Conservation (phyloP, 2,329 filamentous ascomycete species). For the Ophiostoma triangulosporum region DNA sequence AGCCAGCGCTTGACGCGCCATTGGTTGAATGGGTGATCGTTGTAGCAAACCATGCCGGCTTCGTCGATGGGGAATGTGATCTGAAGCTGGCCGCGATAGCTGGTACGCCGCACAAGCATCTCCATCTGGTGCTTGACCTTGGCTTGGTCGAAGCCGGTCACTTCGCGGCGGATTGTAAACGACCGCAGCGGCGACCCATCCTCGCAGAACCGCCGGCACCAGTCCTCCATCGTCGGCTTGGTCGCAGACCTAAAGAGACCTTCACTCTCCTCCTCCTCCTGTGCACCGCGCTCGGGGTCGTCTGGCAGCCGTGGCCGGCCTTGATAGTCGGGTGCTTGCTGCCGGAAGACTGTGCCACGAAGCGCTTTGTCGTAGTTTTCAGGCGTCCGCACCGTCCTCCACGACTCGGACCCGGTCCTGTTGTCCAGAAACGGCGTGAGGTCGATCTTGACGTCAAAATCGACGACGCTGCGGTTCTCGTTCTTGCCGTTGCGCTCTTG, state of each 20-base stretch:
- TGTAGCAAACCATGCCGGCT: conserved; percentile 48
- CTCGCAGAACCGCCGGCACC: conserved; percentile 56
- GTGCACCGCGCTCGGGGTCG: conserved; percentile 5
- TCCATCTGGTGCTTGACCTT: conserved; percentile 38
- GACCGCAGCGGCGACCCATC: conserved; percentile 43
- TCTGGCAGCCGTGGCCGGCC: conserved; percentile 21
- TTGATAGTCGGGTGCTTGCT: conserved; percentile 23
- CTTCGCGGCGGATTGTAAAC: conserved; percentile 36
- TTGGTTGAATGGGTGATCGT: conserved; percentile 44
- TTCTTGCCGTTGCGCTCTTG: conserved; percentile 31
- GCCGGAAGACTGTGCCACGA: conserved; percentile 49
- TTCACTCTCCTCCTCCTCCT: neutral
- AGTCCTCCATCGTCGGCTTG: conserved; percentile 31
- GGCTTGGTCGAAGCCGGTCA: conserved; percentile 48
- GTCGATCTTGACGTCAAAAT: conserved; percentile 47
- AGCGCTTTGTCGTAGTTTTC: conserved; percentile 46
- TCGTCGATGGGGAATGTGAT: conserved; percentile 48
- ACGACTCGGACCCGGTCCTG: conserved; percentile 25
- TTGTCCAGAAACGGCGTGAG: conserved; percentile 45
- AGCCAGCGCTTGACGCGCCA: conserved; percentile 54
- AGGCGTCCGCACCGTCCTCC: conserved; percentile 34
- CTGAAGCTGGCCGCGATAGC: conserved; percentile 49
- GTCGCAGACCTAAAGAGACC: neutral
- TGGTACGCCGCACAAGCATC: conserved; percentile 46
- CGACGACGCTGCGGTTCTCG: conserved; percentile 33